phyloP scores from a whole-genome alignment of 176 grass and related monocot species.

The Paspalum vaginatum region DNA sequence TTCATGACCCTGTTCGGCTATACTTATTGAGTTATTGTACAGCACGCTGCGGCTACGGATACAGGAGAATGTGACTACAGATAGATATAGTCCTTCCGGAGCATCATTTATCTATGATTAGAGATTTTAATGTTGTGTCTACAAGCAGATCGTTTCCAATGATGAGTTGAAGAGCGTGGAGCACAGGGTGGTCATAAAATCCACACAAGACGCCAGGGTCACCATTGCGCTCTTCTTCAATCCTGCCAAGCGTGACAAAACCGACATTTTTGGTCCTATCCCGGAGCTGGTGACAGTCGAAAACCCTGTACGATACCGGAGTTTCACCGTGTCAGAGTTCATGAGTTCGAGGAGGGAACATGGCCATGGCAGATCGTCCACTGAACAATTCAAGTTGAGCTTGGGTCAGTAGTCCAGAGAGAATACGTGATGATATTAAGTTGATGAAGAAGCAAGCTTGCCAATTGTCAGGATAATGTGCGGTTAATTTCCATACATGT shows the following conservation, averaged over 20 bases:
- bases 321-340: slow-evolving; percentile 44
- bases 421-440: not conserved
- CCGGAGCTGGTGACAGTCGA: slow-evolving; percentile 37
- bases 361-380: slow-evolving; percentile 19
- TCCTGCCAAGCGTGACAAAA: slow-evolving; percentile 6
- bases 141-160: slow-evolving; percentile 47
- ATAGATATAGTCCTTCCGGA: too few relatives aligned
- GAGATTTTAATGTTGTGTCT: not conserved
- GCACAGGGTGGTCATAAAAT: slow-evolving; percentile 54
- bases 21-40: too few relatives aligned
- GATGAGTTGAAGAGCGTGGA: slow-evolving; percentile 48
- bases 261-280: slow-evolving; percentile 44
- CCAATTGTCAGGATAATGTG: not conserved
- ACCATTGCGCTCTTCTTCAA: slow-evolving; percentile 54
- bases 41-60: too few relatives aligned
- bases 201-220: slow-evolving; percentile 45
- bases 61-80: too few relatives aligned
- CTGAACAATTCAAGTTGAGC: slow-evolving; percentile 23
- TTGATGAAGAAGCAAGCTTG: not conserved
- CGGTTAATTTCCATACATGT: not conserved
- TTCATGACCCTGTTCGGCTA: too few relatives aligned
- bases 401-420: not conserved
- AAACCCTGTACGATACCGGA: slow-evolving; percentile 36
- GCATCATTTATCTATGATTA: too few relatives aligned
- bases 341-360: slow-evolving; percentile 9